These are phyloP conservation scores for Cytospora piceicola DNA, from an alignment of 2,329 filamentous ascomycete genomes.

Conservation along the genomic window DNA sequence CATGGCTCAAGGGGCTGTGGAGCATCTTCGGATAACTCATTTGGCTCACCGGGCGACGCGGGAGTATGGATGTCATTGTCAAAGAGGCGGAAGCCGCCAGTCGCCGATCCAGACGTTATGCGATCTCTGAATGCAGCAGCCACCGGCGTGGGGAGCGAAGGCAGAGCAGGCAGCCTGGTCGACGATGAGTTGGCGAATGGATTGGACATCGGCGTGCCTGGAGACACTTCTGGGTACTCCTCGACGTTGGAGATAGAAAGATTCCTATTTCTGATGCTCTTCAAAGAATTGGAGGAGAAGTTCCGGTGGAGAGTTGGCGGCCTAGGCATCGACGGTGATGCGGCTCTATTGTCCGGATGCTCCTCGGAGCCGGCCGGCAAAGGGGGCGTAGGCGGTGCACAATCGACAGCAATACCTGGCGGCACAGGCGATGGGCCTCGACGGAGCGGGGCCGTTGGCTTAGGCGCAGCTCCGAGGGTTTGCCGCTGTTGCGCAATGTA, in stretches of 20 bases:
- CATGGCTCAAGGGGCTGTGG: conserved; percentile 88
- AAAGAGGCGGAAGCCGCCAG: conserved; percentile 78
- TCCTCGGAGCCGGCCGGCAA: conserved; percentile 37
- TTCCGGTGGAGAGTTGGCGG: conserved; percentile 63
- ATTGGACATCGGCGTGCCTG: conserved; percentile 73
- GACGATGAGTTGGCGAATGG: conserved; percentile 59
- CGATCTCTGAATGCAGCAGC: conserved; percentile 64
- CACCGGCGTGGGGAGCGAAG: conserved; percentile 70
- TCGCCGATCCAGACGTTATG: conserved; percentile 58
- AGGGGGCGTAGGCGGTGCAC: conserved; percentile 41
- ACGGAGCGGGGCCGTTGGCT: conserved; percentile 35
- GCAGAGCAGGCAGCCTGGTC: conserved; percentile 58
- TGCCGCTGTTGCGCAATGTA: conserved; percentile 49
- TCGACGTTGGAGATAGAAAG: conserved; percentile 68
- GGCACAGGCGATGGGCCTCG: conserved; percentile 41
- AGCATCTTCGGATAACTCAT: conserved; percentile 57
- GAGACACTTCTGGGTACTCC: conserved; percentile 68
- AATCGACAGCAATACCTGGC: conserved; percentile 36
- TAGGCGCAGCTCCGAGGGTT: conserved; percentile 44
- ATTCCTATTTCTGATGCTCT: conserved; percentile 74
- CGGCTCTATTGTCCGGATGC: conserved; percentile 47
- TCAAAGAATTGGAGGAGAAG: conserved; percentile 70
- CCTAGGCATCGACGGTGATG: conserved; percentile 56
- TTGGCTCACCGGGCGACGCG: conserved; percentile 66
- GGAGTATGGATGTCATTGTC: conserved; percentile 79